Evolutionary conservation across 805 yeast species (phyloP).

Genomic region (Kluyveromyces aestuarii): DNA sequence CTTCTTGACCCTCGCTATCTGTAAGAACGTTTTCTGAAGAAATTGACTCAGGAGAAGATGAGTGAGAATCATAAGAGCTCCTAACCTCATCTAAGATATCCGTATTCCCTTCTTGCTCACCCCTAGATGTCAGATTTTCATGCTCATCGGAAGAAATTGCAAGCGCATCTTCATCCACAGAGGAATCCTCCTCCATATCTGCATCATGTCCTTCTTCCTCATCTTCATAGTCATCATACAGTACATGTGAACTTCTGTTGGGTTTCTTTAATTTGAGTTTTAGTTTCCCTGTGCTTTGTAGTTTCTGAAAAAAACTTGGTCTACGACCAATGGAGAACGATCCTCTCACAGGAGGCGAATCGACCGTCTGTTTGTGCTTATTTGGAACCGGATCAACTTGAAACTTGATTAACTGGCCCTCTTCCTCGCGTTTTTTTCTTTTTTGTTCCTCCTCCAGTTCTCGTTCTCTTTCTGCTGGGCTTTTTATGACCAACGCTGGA

Average conservation of each 20-base stretch:
- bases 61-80: background rate
- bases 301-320: conserved; percentile 1
- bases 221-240: conserved; percentile 22
- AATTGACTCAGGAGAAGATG: background rate
- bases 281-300: background rate
- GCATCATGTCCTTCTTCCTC: conserved; percentile 14
- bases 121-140: background rate
- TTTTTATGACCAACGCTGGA: conserved; percentile 66
- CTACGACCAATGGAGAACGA: background rate
- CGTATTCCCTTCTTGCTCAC: background rate
- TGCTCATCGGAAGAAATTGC: background rate
- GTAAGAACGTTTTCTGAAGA: background rate
- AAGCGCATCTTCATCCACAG: conserved; percentile 5
- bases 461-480: conserved; percentile 39
- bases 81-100: background rate
- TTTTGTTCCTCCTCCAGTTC: conserved; percentile 4
- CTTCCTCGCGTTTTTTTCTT: background rate
- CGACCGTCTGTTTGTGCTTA: conserved; percentile 1
- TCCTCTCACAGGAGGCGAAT: conserved; percentile 15
- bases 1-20: background rate
- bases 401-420: conserved; percentile 23
- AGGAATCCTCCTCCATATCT: conserved; percentile 9
- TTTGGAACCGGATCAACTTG: conserved; percentile 6
- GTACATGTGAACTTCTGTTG: background rate
- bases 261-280: background rate